These are phyloP conservation scores for Lecanicillium sp. DNA, from an alignment of 2,329 filamentous ascomycete species.

Conservation along the genomic window DNA sequence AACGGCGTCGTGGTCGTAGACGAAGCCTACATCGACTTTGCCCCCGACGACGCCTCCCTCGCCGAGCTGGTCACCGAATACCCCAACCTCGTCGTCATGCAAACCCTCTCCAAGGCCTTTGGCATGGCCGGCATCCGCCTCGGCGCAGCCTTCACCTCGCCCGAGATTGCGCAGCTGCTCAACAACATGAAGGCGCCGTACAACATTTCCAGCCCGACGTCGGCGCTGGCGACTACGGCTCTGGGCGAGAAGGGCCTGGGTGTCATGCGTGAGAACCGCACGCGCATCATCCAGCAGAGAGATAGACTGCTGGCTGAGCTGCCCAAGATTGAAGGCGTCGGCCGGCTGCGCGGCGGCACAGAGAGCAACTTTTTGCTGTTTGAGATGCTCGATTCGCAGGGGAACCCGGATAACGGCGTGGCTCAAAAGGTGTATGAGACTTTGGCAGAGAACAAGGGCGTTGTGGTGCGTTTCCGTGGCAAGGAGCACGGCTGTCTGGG, in stretches of 20 bases:
- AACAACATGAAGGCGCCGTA: slow-evolving; percentile 96
- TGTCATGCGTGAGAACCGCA: slow-evolving; percentile 63
- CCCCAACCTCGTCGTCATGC: slow-evolving; percentile 95
- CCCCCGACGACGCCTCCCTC: slow-evolving; percentile 64
- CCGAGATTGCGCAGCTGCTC: slow-evolving; percentile 67
- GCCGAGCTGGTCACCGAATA: slow-evolving; percentile 88
- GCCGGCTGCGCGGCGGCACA: slow-evolving; percentile 68
- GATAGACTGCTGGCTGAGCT: slow-evolving; percentile 67
- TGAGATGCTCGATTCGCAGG: slow-evolving; percentile 69
- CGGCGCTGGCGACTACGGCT: slow-evolving; percentile 67
- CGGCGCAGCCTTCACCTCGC: slow-evolving; percentile 73
- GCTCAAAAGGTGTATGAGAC: slow-evolving; percentile 76
- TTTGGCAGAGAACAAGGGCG: slow-evolving; percentile 76
- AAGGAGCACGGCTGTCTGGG: slow-evolving; percentile 86
- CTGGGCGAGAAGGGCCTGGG: slow-evolving; percentile 58
- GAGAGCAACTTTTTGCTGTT: slow-evolving; percentile 87
- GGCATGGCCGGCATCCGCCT: slow-evolving; percentile 89
- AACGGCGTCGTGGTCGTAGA: slow-evolving; percentile 91
- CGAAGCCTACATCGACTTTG: slow-evolving; percentile 94
- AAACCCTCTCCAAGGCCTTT: slow-evolving; percentile 97
- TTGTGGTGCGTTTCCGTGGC: slow-evolving; percentile 88
- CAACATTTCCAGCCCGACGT: slow-evolving; percentile 86
- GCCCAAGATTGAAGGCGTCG: slow-evolving; percentile 68
- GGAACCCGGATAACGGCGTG: slow-evolving; percentile 67
- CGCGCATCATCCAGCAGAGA: slow-evolving; percentile 66